Evolutionary conservation across 129 eudicot genomes (phyloP).

Genomic region (Escallonia herrerae): DNA sequence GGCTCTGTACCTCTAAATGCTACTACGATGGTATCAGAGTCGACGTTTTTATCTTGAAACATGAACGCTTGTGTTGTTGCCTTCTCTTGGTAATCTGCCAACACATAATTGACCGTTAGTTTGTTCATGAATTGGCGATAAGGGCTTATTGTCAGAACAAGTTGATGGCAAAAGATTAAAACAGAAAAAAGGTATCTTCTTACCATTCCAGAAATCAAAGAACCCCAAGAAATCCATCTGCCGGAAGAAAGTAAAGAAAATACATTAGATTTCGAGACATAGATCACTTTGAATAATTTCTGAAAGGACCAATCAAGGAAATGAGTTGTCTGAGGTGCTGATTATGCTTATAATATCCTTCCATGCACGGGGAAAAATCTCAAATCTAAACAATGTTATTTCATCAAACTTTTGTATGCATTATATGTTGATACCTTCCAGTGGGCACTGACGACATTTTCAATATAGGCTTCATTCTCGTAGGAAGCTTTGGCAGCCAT

Average conservation of each 20-base stretch:
- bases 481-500: constrained; percentile 89
- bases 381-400: too few relatives aligned
- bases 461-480: constrained; percentile 64
- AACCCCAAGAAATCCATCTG: constrained; percentile 96
- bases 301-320: not conserved
- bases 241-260: not conserved
- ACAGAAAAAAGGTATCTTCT: constrained; percentile 6
- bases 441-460: constrained; percentile 57
- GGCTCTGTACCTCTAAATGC: constrained; percentile 97
- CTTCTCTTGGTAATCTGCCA: constrained; percentile 69
- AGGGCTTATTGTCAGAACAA: not conserved
- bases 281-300: not conserved
- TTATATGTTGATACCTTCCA: constrained; percentile 54
- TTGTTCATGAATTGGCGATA: not conserved
- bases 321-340: not conserved
- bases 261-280: constrained; percentile 9
- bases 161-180: not conserved
- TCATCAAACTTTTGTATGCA: too few relatives aligned
- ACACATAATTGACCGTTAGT: not conserved
- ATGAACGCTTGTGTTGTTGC: constrained; percentile 84
- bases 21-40: constrained; percentile 65
- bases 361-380: too few relatives aligned
- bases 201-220: constrained; percentile 96
- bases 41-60: constrained; percentile 57
- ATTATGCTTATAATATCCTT: not conserved